Evolutionary conservation across 257 asterid genomes (phyloP).

Genomic region (Solanum etuberosum): DNA sequence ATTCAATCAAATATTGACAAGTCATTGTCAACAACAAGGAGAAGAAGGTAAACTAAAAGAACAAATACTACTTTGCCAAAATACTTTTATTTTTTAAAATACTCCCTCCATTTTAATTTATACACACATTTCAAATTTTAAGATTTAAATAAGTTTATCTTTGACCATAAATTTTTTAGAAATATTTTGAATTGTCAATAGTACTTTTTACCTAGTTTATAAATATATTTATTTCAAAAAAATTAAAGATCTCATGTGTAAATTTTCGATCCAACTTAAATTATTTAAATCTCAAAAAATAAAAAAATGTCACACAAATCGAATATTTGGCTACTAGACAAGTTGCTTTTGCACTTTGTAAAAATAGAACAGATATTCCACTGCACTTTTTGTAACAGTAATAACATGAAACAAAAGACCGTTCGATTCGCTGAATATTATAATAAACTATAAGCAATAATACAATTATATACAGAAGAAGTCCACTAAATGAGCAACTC

Average conservation of each 20-base stretch:
- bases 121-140: no score
- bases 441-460: background rate
- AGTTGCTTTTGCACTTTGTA: background rate
- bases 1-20: background rate
- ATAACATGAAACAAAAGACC: no score
- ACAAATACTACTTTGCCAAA: no score
- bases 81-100: background rate
- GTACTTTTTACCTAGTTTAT: no score
- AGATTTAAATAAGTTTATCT: no score
- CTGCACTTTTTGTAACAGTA: background rate
- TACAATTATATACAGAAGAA: background rate
- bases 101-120: no score
- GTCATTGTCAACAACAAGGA: background rate
- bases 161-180: no score
- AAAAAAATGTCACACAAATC: rapidly evolving
- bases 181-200: no score
- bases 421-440: no score
- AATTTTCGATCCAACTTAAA: rapidly evolving
- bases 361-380: background rate
- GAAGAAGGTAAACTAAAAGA: no score
- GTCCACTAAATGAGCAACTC: background rate
- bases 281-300: no score
- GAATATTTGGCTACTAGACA: background rate
- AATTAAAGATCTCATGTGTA: rapidly evolving
- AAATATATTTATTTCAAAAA: no score